Evolutionary conservation across 441 rosid species (phyloP), one percentile per base, ranked within the genome.

Genomic region (Geranium incanum): DNA sequence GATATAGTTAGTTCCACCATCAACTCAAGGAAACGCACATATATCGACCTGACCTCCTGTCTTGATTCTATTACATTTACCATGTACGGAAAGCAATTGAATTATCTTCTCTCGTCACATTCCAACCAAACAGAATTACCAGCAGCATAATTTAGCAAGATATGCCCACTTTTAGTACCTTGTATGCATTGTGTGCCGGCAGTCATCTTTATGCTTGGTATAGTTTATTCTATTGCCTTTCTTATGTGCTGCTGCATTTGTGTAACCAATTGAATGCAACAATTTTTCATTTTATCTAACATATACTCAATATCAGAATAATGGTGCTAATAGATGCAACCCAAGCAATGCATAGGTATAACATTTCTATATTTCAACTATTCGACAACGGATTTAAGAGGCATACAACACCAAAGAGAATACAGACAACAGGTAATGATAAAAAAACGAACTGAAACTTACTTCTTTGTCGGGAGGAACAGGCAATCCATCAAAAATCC

Each of bases 401-500:
- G 19, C 60, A 52, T n/a, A 52, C 13, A 62, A 6, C 33, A 62
- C 66, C 66, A 19, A 11, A 19, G 3, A 19, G 12, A 62, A 5
- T 62, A 19, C 66, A 19, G 66, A 3, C 23, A 62, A 6, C 36
- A 7, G n/a, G 6, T 16, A 38, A 19, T 3, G 7, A 7, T 6
- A 62, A 62, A 62, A 6, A 19, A 62, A 62, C 12, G 12, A 73
- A 69, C 65, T 13, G 33, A 60, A 67, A 75, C 85, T 79, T 78
- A 95, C 99, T 71, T 85, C 85, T 82, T 95, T 95, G 38, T 93
- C 95, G 18, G 87, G 86, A 71, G 97, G 91, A 72, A 95, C 87
- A n/a, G 97, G 99, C 87, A 95, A 81, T 79, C 91, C 97, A 79
- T 91, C 90, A 62, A 92, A 93, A 74, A 88, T 76, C 68, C 92